Percentiles rank a stretch among this genome's conserved stretches.
Conservation (phyloP, 1,139 yeast species). For the Sugiyamaella sp. region DNA sequence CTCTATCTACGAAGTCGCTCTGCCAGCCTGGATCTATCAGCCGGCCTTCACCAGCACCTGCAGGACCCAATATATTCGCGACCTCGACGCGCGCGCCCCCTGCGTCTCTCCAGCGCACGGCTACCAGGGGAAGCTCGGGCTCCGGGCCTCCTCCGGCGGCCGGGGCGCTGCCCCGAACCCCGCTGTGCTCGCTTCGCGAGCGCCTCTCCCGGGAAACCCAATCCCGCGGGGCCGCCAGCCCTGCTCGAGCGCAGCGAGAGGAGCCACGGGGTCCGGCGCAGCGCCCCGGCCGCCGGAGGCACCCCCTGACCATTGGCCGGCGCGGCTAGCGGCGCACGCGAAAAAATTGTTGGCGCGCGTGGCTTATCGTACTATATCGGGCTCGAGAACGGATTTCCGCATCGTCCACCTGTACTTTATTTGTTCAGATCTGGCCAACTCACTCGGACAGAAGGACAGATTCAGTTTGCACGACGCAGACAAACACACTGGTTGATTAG, state of each 20-base stretch:
- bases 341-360: slow-evolving; percentile 2
- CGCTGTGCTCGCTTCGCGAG: neutral
- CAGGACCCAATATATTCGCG: too few species aligned
- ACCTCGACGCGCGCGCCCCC: too few species aligned
- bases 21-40: too few species aligned
- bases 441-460: too few species aligned
- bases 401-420: too few species aligned
- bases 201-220: neutral
- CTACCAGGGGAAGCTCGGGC: neutral
- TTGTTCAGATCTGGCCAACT: too few species aligned
- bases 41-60: too few species aligned
- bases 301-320: neutral
- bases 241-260: neutral
- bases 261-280: neutral
- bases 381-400: neutral
- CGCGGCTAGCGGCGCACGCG: neutral
- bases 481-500: too few species aligned
- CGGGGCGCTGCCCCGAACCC: neutral
- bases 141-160: neutral
- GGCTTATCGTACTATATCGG: neutral
- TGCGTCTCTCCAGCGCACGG: neutral
- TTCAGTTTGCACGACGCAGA: too few species aligned
- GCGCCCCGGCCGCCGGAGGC: neutral
- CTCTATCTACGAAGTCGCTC: too few species aligned
- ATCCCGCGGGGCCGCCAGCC: too few species aligned